These are phyloP conservation scores for Byssothecium circinans DNA, from an alignment of 2,329 filamentous ascomycete genomes.

Conservation along the genomic window DNA sequence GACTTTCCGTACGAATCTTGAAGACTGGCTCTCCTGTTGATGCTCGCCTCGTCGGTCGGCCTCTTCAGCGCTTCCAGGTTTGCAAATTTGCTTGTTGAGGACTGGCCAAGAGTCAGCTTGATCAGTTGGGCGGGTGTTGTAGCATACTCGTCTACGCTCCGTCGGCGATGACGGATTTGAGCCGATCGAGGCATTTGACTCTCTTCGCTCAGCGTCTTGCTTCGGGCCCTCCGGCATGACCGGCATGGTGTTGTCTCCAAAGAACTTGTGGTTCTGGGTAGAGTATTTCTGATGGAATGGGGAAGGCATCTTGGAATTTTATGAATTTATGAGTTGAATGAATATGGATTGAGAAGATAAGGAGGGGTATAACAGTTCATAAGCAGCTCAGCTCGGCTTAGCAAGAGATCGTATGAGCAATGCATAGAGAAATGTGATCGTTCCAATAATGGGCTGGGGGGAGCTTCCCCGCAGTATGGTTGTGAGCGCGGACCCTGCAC, in stretches of 20 bases:
- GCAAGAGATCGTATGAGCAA: constrained; percentile 24
- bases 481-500: constrained; percentile 28
- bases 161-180: constrained; percentile 25
- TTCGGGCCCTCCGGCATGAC: constrained; percentile 39
- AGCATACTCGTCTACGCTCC: constrained; percentile 34
- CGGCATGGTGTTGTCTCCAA: constrained; percentile 29
- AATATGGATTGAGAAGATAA: constrained; percentile 3
- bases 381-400: constrained; percentile 10
- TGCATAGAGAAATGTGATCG: constrained; percentile 40
- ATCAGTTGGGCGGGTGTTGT: no score
- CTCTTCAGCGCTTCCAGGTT: constrained; percentile 39
- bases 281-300: constrained; percentile 45
- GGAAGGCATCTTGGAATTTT: constrained; percentile 33
- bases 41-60: constrained; percentile 29
- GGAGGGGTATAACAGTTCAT: constrained; percentile 12
- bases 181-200: constrained; percentile 32
- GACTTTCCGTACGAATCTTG: constrained; percentile 39
- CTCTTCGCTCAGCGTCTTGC: constrained; percentile 34
- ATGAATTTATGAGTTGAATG: background rate
- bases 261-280: constrained; percentile 36
- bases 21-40: constrained; percentile 32
- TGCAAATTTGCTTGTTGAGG: constrained; percentile 34
- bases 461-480: constrained; percentile 37
- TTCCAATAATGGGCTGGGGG: constrained; percentile 34
- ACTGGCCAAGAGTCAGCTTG: constrained; percentile 21